A percentile compares a stretch with the other conserved stretches of the same genome.
These are phyloP conservation scores for Penicillium sp. DNA, from an alignment of 2,329 filamentous ascomycete genomes.

Conservation along the genomic window DNA sequence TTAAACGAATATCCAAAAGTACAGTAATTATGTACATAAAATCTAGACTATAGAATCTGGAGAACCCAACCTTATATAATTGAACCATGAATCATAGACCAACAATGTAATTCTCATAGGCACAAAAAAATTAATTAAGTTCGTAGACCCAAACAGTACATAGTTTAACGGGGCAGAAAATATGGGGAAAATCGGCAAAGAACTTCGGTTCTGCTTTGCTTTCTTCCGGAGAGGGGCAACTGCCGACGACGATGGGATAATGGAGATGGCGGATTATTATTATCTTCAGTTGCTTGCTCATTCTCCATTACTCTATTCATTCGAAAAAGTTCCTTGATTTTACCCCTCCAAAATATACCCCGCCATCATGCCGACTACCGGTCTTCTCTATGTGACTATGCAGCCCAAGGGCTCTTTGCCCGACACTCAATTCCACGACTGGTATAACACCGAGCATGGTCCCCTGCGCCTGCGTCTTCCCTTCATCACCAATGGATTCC, in stretches of 20 bases:
- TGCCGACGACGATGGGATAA: conserved; percentile 4
- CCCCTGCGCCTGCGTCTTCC: conserved; percentile 75
- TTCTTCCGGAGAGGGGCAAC: conserved; percentile 24
- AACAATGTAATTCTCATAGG: neutral
- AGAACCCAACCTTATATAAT: neutral
- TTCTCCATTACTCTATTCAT: neutral
- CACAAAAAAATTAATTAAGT: neutral
- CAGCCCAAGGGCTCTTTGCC: conserved; percentile 69
- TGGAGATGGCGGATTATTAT: neutral
- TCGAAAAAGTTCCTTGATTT: neutral
- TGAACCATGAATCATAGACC: neutral
- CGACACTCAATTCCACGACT: conserved; percentile 76
- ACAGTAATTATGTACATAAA: neutral
- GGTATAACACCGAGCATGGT: conserved; percentile 94
- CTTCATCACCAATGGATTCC: conserved; percentile 73
- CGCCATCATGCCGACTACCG: conserved; percentile 49
- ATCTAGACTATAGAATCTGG: conserved; percentile 2
- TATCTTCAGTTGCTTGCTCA: neutral
- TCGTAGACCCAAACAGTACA: neutral
- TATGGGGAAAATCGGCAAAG: conserved; percentile 22
- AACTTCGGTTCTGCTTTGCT: conserved; percentile 23
- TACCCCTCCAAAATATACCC: neutral
- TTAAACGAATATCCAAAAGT: conserved; percentile 36
- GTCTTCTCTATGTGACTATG: conserved; percentile 85
- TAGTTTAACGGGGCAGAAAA: neutral